Conservation (phyloP, 352 stramenopile species). For the Stramenopiles sp. region DNA sequence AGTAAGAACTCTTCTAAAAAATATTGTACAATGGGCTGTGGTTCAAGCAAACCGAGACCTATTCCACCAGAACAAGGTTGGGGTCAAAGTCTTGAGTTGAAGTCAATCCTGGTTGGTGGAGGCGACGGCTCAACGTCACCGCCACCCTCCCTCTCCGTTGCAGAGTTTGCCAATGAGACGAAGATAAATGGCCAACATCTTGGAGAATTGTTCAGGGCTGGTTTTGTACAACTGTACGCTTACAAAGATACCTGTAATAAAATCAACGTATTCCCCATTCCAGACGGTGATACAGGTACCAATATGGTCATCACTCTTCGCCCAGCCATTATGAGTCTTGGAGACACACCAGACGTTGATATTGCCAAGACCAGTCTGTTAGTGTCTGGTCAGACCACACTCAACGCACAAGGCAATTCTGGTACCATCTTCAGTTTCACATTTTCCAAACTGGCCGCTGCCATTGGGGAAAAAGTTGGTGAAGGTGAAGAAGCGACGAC, state of each 20-base stretch:
- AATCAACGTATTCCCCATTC: conserved; percentile 27
- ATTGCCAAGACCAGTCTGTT: neutral
- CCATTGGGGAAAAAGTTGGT: neutral
- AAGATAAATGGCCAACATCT: neutral
- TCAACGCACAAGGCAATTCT: neutral
- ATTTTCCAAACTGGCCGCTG: neutral
- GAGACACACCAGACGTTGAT: neutral
- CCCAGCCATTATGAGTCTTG: neutral
- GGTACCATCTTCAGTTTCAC: neutral
- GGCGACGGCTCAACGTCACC: no score
- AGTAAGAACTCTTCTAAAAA: no score
- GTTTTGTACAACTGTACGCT: neutral
- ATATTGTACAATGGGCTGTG: no score
- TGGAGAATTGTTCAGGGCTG: neutral
- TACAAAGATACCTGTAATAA: conserved; percentile 13
- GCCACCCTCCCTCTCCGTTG: no score
- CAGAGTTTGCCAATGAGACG: no score
- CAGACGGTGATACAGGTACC: conserved; percentile 23
- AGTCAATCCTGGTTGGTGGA: no score
- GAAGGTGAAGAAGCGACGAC: neutral
- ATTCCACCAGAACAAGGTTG: no score
- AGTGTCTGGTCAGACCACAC: neutral
- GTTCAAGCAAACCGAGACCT: no score
- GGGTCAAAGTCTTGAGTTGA: no score
- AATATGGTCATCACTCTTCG: neutral